A percentile compares a stretch with the other conserved stretches of the same genome.
Conservation (phyloP, 345 rosid genomes). For the Sisymbrium altissimum region DNA sequence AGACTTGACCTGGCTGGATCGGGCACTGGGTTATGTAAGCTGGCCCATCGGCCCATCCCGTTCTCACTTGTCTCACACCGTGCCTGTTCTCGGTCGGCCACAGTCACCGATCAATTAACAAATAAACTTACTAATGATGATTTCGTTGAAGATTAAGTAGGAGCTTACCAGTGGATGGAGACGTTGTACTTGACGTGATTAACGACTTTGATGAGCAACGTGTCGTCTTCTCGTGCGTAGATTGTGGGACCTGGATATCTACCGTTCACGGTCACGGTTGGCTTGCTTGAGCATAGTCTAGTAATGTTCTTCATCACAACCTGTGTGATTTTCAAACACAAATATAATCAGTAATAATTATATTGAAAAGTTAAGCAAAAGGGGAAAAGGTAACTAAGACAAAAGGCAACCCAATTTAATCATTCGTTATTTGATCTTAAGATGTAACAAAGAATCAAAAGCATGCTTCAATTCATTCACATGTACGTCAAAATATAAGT, state of each 20-base stretch:
- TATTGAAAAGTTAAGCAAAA: background rate
- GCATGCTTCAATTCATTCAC: background rate
- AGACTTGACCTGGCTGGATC: constrained; percentile 70
- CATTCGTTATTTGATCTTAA: constrained; percentile 8
- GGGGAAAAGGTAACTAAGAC: background rate
- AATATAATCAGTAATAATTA: background rate
- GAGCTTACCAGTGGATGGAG: constrained; percentile 77
- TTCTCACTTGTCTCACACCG: constrained; percentile 72
- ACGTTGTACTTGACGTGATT: constrained; percentile 85
- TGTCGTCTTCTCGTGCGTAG: constrained; percentile 85
- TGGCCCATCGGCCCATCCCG: constrained; percentile 96
- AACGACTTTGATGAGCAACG: constrained; percentile 66
- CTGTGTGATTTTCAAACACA: constrained; percentile 34
- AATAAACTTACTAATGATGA: background rate
- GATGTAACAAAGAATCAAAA: background rate
- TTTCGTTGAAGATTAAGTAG: background rate
- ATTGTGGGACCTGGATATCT: constrained; percentile 83
- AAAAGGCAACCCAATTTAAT: background rate
- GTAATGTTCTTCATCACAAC: constrained; percentile 65
- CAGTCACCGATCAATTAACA: background rate
- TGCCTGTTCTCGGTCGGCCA: constrained; percentile 49
- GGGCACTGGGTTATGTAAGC: constrained; percentile 95
- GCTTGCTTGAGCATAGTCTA: constrained; percentile 72
- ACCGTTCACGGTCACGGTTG: constrained; percentile 82
- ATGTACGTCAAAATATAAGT: background rate